Evolutionary conservation across 2,329 filamentous ascomycete genomes (phyloP).

Genomic region (Metarhizium sp.): DNA sequence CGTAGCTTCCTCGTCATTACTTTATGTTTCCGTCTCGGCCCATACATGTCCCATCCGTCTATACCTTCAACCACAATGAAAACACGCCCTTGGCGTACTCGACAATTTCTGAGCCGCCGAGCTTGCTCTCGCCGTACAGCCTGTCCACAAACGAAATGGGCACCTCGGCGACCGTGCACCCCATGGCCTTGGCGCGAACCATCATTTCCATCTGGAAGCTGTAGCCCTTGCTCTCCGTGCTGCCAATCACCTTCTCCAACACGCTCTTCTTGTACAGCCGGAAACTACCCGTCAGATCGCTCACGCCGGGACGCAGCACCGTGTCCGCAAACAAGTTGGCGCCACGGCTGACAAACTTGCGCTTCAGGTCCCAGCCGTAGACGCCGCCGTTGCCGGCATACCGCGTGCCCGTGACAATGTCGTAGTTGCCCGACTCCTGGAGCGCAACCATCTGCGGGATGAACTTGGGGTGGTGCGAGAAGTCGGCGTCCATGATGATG

Average conservation of each 20-base stretch:
- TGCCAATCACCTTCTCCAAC: conserved; percentile 79
- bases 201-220: conserved; percentile 99
- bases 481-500: conserved; percentile 99
- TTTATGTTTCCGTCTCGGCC: background rate
- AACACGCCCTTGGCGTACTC: conserved; percentile 87
- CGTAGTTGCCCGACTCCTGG: conserved; percentile 70
- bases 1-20: background rate
- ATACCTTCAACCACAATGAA: conserved; percentile 70
- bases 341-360: conserved; percentile 73
- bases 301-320: conserved; percentile 83
- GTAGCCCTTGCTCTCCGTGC: conserved; percentile 93
- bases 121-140: conserved; percentile 89
- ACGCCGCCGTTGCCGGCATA: conserved; percentile 87
- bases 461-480: conserved; percentile 98
- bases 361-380: conserved; percentile 92
- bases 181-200: conserved; percentile 93
- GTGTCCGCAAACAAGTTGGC: conserved; percentile 96
- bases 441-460: conserved; percentile 85
- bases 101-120: conserved; percentile 90
- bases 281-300: conserved; percentile 91
- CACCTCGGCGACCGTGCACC: conserved; percentile 86
- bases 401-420: conserved; percentile 93
- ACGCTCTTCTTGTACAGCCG: conserved; percentile 87
- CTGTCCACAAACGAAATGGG: conserved; percentile 95
- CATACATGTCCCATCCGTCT: conserved; percentile 7